These are phyloP conservation scores for Piper longum DNA, from an alignment of 164 flowering plant genomes.

Conservation along the genomic window DNA sequence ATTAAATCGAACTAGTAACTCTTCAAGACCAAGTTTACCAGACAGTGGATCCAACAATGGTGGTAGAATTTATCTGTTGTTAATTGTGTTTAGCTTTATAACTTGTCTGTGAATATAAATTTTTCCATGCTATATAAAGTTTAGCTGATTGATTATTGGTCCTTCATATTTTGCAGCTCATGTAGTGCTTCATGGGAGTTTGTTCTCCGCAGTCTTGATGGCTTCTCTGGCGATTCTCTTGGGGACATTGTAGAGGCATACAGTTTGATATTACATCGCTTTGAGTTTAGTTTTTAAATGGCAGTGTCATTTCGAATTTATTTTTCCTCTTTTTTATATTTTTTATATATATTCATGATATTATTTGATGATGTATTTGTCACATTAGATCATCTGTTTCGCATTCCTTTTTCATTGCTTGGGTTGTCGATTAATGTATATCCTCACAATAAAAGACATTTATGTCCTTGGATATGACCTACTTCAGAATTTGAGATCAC, in stretches of 20 bases:
- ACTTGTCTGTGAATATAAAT: no score
- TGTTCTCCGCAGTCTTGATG: background rate
- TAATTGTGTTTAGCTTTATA: no score
- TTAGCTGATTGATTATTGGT: background rate
- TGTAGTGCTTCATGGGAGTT: background rate
- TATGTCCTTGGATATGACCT: no score
- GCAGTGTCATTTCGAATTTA: no score
- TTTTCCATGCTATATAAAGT: background rate
- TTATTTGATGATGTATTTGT: no score
- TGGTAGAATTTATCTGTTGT: background rate
- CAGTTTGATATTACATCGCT: background rate
- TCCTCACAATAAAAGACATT: no score
- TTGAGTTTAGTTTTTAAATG: slow-evolving; percentile 19
- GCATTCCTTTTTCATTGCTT: no score
- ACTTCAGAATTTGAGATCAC: no score
- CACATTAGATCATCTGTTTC: no score
- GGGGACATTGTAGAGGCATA: background rate
- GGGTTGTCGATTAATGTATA: no score
- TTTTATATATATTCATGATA: no score
- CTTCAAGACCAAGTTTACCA: background rate
- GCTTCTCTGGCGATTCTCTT: background rate
- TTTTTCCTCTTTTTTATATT: no score
- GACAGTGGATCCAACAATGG: background rate
- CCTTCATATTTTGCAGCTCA: background rate
- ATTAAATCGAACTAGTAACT: background rate